These are phyloP conservation scores for Fistulifera solaris DNA, from an alignment of 108 stramenopile species.

Conservation along the genomic window DNA sequence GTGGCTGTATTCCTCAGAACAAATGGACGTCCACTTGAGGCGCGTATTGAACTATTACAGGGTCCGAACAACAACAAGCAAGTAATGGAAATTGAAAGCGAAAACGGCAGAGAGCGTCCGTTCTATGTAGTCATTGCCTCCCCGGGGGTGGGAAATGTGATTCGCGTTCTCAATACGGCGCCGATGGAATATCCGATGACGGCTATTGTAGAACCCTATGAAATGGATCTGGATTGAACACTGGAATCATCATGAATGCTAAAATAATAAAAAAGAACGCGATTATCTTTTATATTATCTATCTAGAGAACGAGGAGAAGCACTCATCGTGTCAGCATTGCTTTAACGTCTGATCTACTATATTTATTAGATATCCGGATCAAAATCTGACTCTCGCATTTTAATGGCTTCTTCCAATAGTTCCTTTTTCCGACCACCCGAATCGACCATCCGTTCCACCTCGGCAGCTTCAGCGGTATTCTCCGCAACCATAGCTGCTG, in stretches of 20 bases:
- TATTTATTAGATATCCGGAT: too few species aligned
- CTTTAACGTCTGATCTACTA: too few species aligned
- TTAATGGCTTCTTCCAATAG: slow-evolving; percentile 7
- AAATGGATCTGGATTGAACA: slow-evolving; percentile 1
- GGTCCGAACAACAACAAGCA: slow-evolving; percentile 87
- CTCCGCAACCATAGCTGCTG: slow-evolving; percentile 17
- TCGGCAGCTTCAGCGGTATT: slow-evolving; percentile 28
- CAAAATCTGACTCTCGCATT: not conserved
- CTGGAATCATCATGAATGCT: too few species aligned
- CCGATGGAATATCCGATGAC: slow-evolving; percentile 80
- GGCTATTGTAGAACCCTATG: slow-evolving; percentile 55
- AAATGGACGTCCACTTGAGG: slow-evolving; percentile 76
- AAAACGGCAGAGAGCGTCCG: slow-evolving; percentile 71
- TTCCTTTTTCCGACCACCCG: slow-evolving; percentile 38
- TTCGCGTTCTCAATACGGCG: slow-evolving; percentile 76
- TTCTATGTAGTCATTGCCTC: slow-evolving; percentile 73
- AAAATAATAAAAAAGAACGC: too few species aligned
- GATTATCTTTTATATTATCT: too few species aligned
- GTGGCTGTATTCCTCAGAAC: slow-evolving; percentile 56
- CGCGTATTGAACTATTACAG: slow-evolving; percentile 68
- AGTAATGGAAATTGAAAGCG: slow-evolving; percentile 74
- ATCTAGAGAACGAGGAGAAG: too few species aligned
- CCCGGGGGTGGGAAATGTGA: slow-evolving; percentile 71
- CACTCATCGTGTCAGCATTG: too few species aligned
- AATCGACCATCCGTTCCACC: slow-evolving; percentile 61